phyloP scores from a whole-genome alignment of 2,329 filamentous ascomycete species.

The Aquanectria penicillioides region DNA sequence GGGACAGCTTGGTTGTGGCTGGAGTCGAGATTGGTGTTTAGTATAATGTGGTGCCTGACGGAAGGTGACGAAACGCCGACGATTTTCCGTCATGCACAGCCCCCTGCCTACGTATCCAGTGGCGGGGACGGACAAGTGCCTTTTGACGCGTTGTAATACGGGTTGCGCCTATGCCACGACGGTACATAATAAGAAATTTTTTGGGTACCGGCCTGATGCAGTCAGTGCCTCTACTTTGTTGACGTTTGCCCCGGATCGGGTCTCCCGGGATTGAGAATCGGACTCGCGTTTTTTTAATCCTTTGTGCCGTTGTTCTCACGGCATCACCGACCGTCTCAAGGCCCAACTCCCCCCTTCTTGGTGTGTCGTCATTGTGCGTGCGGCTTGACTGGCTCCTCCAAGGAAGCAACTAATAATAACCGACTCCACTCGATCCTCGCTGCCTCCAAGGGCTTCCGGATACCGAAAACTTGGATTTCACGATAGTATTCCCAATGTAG shows the following conservation, averaged over 20 bases:
- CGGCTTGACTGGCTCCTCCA: slow-evolving; percentile 20
- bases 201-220: too few relatives aligned
- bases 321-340: background rate
- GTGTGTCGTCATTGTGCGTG: slow-evolving; percentile 42
- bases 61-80: slow-evolving; percentile 48
- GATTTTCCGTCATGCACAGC: slow-evolving; percentile 49
- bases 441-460: slow-evolving; percentile 2
- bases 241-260: too few relatives aligned
- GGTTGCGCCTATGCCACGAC: background rate
- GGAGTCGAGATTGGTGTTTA: slow-evolving; percentile 39
- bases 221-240: too few relatives aligned
- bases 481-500: background rate
- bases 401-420: slow-evolving; percentile 28
- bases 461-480: background rate
- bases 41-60: slow-evolving; percentile 47
- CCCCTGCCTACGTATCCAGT: slow-evolving; percentile 43
- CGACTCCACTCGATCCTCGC: slow-evolving; percentile 21
- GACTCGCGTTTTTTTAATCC: too few relatives aligned
- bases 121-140: slow-evolving; percentile 27
- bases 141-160: slow-evolving; percentile 11
- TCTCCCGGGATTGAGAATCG: too few relatives aligned
- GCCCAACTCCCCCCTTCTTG: slow-evolving; percentile 3
- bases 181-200: too few relatives aligned
- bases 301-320: too few relatives aligned
- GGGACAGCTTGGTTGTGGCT: slow-evolving; percentile 43